These are phyloP conservation scores for Dryadomyces quercivorus DNA, from an alignment of 2,329 filamentous ascomycete genomes.

Conservation along the genomic window DNA sequence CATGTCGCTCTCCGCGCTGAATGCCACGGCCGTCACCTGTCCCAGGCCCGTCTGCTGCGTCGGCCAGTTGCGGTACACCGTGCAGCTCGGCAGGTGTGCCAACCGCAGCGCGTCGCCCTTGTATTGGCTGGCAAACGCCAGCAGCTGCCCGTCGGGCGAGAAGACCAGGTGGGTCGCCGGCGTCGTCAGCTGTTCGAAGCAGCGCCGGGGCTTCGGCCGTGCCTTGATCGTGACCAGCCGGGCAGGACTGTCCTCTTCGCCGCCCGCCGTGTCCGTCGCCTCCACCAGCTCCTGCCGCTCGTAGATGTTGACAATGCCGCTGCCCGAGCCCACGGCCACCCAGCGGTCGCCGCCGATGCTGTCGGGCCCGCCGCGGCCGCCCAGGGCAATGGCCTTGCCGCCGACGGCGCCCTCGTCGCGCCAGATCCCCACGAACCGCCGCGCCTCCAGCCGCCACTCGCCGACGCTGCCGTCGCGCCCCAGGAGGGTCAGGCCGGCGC, in stretches of 20 bases:
- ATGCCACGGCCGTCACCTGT: slow-evolving; percentile 63
- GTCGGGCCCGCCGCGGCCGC: slow-evolving; percentile 50
- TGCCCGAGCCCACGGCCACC: slow-evolving; percentile 77
- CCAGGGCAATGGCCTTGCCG: slow-evolving; percentile 70
- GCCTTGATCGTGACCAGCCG: slow-evolving; percentile 30
- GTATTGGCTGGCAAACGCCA: slow-evolving; percentile 75
- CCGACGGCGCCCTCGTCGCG: slow-evolving; percentile 80
- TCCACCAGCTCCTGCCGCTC: slow-evolving; percentile 60
- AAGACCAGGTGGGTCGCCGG: slow-evolving; percentile 70
- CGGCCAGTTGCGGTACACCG: slow-evolving; percentile 95
- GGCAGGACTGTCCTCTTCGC: slow-evolving; percentile 15
- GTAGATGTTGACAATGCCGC: slow-evolving; percentile 88
- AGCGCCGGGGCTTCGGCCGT: slow-evolving; percentile 58
- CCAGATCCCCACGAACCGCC: slow-evolving; percentile 70
- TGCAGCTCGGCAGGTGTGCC: slow-evolving; percentile 83
- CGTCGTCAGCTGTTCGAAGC: slow-evolving; percentile 78
- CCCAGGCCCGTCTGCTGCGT: slow-evolving; percentile 82
- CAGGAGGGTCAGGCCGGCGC: slow-evolving; percentile 68
- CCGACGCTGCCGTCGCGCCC: slow-evolving; percentile 82
- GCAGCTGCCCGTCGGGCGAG: slow-evolving; percentile 76
- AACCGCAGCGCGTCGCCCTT: slow-evolving; percentile 81
- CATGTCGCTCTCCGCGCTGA: slow-evolving; percentile 52
- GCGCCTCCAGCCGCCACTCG: slow-evolving; percentile 65
- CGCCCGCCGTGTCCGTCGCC: slow-evolving; percentile 12
- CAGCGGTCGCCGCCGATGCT: slow-evolving; percentile 69